Percentiles rank a stretch among this genome's conserved stretches.
phyloP scores from a whole-genome alignment of 2,329 filamentous ascomycete species.

The Fusarium scirpi region DNA sequence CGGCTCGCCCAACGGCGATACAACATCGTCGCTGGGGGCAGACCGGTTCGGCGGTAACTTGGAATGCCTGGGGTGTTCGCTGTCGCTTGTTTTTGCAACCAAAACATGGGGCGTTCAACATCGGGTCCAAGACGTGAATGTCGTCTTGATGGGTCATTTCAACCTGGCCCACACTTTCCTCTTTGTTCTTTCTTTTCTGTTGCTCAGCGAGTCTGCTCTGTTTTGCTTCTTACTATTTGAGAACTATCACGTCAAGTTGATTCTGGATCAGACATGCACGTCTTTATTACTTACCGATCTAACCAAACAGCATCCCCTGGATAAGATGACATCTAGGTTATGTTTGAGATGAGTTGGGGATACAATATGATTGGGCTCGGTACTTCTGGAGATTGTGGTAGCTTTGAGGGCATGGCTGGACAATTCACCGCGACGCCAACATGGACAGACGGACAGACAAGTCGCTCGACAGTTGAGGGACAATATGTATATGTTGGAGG shows the following conservation, averaged over 20 bases:
- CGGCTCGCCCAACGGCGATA: slow-evolving; percentile 68
- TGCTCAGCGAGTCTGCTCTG: slow-evolving; percentile 29
- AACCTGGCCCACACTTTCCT: slow-evolving; percentile 66
- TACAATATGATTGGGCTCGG: not conserved
- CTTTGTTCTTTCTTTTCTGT: slow-evolving; percentile 33
- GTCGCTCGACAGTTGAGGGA: slow-evolving; percentile 26
- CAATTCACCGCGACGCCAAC: slow-evolving; percentile 3
- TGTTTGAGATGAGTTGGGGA: not conserved
- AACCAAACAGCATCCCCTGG: slow-evolving; percentile 21
- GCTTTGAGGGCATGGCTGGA: slow-evolving; percentile 3
- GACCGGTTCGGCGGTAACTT: slow-evolving; percentile 62
- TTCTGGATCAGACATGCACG: not conserved
- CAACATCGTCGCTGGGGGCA: slow-evolving; percentile 72
- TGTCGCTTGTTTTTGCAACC: slow-evolving; percentile 88
- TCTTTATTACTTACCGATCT: slow-evolving; percentile 10
- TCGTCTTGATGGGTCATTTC: slow-evolving; percentile 71
- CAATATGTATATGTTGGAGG: slow-evolving; percentile 16
- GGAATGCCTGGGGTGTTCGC: slow-evolving; percentile 76
- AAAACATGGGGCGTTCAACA: slow-evolving; percentile 86
- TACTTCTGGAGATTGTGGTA: not conserved
- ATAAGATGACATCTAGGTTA: not conserved
- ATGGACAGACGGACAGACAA: slow-evolving; percentile 27
- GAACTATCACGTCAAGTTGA: slow-evolving; percentile 4
- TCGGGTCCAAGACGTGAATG: slow-evolving; percentile 73
- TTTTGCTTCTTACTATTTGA: slow-evolving; percentile 17